A percentile compares a stretch with the other conserved stretches of the same genome.
Conservation (phyloP, 306 rosid species). For the Fagus crenata region DNA sequence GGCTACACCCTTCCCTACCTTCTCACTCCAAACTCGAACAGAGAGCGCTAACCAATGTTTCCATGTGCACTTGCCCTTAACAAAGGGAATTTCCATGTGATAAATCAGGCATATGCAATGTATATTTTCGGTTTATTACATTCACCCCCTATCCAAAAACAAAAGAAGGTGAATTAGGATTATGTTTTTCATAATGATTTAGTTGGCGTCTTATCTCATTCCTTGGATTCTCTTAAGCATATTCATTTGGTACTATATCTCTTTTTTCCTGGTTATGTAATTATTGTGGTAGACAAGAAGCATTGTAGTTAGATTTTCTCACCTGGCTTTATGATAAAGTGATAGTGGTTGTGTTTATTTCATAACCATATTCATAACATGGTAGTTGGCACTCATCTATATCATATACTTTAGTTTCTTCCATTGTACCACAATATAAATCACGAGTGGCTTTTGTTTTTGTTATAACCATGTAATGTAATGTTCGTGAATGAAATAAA, state of each 20-base stretch:
- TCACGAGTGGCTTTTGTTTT: not conserved
- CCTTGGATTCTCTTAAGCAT: constrained; percentile 3
- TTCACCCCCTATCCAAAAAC: not conserved
- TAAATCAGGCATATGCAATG: not conserved
- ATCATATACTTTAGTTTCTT: not conserved
- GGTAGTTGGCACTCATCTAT: not conserved
- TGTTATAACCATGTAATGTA: not conserved
- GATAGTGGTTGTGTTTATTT: not conserved
- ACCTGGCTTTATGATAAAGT: not conserved
- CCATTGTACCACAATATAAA: not conserved
- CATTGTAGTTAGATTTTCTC: not conserved
- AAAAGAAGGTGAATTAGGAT: not conserved
- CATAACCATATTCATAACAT: not conserved
- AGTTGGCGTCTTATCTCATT: not conserved
- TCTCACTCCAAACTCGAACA: not conserved
- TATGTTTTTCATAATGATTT: not conserved
- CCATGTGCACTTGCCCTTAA: not conserved
- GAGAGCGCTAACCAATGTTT: not conserved
- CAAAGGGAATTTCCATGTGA: not conserved
- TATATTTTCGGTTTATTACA: not conserved
- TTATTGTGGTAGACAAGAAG: not conserved
- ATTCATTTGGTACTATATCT: not conserved
- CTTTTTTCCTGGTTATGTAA: not conserved
- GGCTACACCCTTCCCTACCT: not conserved
- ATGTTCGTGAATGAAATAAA: not conserved